Evolutionary conservation across 352 stramenopile species (phyloP), one percentile per base, ranked within the genome.

Genomic region (Pythium sp.): DNA sequence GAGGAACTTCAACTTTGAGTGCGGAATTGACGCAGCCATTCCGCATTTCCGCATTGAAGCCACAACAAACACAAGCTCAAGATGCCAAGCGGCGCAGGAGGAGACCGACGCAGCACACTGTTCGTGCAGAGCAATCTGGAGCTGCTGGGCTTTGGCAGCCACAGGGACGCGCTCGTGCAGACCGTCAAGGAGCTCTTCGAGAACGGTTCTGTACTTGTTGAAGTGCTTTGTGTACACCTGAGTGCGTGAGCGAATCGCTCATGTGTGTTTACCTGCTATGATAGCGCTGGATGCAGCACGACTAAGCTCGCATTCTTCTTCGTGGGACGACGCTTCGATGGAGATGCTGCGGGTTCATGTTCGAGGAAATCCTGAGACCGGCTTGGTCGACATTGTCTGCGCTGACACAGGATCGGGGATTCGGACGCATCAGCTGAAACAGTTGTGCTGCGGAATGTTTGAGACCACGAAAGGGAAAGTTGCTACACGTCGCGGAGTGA

Each of bases 101-200:
- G 67, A n/a, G 67, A 71, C 38, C 61, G 68, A 26, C 62, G 71
- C 36, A 71, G 65, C 55, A 77, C 73, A 70, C 77, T 80, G 47
- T 95, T 95, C 59, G 64, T 95, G 22, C 73, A 73, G 36, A 72
- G 67, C 49, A 92, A 95, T 68, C 71, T 95, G 62, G 84, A 84
- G 71, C 65, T 95, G 24, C 69, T 95, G 62, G 87, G 87, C 58
- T 94, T 94, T 63, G 85, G 81, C 11, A 84, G 66, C 20, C 64
- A 71, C 53, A 73, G 71, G 30, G 79, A 90, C 36, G 87, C 85
- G 56, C 70, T 94, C 9, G 77, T 93, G 15, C 87, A 94, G 69
- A 77, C 80, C 11, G 81, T 90, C 11, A 93, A 93, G 64, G 87
- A 94, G 70, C 75, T 94, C 56, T 91, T 93, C 28, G 87, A 94